Percentiles rank a stretch among this genome's conserved stretches.
Evolutionary conservation across 768 basidiomycete genomes (phyloP).

Genomic region (Leccinum arenicola): DNA sequence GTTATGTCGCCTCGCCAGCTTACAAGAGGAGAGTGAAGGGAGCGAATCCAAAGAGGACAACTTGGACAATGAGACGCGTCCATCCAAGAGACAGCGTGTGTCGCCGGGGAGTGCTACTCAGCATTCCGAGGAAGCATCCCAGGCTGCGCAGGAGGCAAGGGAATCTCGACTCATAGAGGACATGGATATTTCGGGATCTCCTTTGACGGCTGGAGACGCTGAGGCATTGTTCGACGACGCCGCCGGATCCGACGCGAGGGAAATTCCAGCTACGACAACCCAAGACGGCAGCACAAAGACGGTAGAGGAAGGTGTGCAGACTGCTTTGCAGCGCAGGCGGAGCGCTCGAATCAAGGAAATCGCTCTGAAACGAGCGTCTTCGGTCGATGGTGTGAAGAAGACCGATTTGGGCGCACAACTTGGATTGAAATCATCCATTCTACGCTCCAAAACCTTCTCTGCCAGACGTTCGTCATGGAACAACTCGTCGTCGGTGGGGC

Average conservation of each 20-base stretch:
- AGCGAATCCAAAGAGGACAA: slow-evolving; percentile 9
- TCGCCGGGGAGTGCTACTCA: background rate
- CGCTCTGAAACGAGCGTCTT: slow-evolving; percentile 13
- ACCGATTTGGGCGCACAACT: background rate
- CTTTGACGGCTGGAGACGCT: slow-evolving; percentile 15
- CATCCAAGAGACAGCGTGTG: slow-evolving; percentile 21
- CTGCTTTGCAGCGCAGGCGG: slow-evolving; percentile 14
- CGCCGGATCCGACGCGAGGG: background rate
- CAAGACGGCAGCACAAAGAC: background rate
- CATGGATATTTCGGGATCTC: slow-evolving; percentile 26
- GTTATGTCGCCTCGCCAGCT: slow-evolving; percentile 18
- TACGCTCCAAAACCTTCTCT: slow-evolving; percentile 12
- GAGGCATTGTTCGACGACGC: background rate
- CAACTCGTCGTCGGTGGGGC: background rate
- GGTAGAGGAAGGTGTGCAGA: background rate
- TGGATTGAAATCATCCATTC: slow-evolving; percentile 8
- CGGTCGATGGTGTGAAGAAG: background rate
- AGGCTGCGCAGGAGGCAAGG: background rate
- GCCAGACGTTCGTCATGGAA: background rate
- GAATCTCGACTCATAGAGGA: slow-evolving; percentile 26
- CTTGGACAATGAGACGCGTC: slow-evolving; percentile 12
- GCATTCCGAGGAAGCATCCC: background rate
- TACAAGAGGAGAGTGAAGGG: slow-evolving; percentile 29
- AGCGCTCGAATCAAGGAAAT: slow-evolving; percentile 25
- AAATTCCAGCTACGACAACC: background rate